Evolutionary conservation across 2,329 filamentous ascomycete species (phyloP), one percentile per base, ranked within the genome.

Genomic region (Chaetomiaceae sp.): DNA sequence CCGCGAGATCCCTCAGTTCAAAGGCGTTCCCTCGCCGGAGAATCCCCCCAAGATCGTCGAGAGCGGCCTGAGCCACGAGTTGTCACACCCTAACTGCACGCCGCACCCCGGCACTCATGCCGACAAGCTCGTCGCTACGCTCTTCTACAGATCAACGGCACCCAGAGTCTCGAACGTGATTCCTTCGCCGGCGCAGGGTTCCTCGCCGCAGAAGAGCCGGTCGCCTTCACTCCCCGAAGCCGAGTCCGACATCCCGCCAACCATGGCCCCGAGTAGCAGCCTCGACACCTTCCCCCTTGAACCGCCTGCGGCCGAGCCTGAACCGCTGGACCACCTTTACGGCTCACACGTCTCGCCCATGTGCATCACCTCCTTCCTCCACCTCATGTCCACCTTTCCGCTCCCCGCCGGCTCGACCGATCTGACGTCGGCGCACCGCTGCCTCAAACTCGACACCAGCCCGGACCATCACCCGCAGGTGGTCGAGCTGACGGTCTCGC

Each of bases 311-410:
- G 65, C 72, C 56, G 72, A 80, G 59, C 65, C 75, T 56, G 71
- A 82, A 64, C 69, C 79, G 46, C 72, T 83, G 42, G 79, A 84
- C 58, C 78, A 81, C 51, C 71, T 83, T 15, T 84, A 84, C 56
- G 80, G 80, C 51, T 80, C 77, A 17, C 81, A 81, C 58, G 75
- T 83, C 59, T 82, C 79, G 15, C 78, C 79, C 6, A 69, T 83
- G 50, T 83, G 80, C 65, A 74, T 82, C 51, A 79, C 79, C 9
- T 79, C 79, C 12, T 84, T 84, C 61, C 70, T 84, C 18, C 78
- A 83, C 58, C 73, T 84, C 50, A 81, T 83, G 73, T 78, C 78
- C 17, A 73, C 71, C 17, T 81, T 83, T 49, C 79, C 79, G 11
- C 67, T 76, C 17, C 73, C 74, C 0, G 63, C 66, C 10, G 75